A percentile compares a stretch with the other conserved stretches of the same genome.
These are phyloP conservation scores for Taphrina flavorubra DNA, from an alignment of 1,139 yeast species.

Conservation along the genomic window DNA sequence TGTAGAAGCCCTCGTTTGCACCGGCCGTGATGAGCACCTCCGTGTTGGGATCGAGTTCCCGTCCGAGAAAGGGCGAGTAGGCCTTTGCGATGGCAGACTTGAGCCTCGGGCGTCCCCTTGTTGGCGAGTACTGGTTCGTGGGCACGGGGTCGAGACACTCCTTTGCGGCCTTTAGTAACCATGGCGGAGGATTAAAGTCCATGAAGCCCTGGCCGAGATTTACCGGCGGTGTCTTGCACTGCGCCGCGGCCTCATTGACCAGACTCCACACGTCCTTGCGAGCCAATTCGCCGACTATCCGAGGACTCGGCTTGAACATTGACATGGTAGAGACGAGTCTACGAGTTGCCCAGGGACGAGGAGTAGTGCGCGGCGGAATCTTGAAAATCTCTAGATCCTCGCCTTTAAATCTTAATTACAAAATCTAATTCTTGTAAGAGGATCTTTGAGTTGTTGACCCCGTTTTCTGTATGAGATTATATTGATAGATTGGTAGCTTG, in stretches of 20 bases:
- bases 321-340: constrained; percentile 16
- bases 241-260: constrained; percentile 92
- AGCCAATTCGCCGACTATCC: constrained; percentile 31
- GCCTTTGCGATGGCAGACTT: constrained; percentile 70
- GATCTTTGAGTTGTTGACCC: too few species aligned
- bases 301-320: constrained; percentile 36
- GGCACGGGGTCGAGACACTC: constrained; percentile 72
- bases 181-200: constrained; percentile 68
- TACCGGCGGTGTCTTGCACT: constrained; percentile 71
- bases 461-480: too few species aligned
- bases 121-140: constrained; percentile 88
- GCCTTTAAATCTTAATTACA: too few species aligned
- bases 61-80: constrained; percentile 69
- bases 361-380: neutral
- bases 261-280: constrained; percentile 84
- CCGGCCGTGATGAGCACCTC: constrained; percentile 89
- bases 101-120: constrained; percentile 82
- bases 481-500: too few species aligned
- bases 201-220: constrained; percentile 97
- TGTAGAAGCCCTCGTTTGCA: constrained; percentile 87
- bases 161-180: constrained; percentile 83
- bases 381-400: neutral
- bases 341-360: neutral
- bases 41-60: constrained; percentile 62
- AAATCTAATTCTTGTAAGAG: too few species aligned